A percentile compares a stretch with the other conserved stretches of the same genome.
Conservation (phyloP, 345 rosid genomes). For the Theobroma cacao region DNA sequence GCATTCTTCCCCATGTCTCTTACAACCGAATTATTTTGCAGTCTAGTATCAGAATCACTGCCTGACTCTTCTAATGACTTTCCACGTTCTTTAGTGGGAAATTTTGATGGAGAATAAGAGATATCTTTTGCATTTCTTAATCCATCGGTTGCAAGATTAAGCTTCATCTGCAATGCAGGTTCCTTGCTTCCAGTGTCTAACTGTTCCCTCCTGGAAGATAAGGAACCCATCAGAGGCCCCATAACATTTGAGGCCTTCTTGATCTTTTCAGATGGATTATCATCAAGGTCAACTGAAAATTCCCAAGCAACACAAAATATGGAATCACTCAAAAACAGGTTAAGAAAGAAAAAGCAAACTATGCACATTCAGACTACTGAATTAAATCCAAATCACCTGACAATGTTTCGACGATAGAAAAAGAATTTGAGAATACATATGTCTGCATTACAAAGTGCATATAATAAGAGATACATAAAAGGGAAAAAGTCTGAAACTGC, state of each 20-base stretch:
- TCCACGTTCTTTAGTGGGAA: conserved; percentile 36
- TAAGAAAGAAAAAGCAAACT: conserved; percentile 7
- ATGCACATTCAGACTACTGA: conserved; percentile 10
- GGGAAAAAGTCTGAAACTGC: not conserved
- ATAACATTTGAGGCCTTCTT: conserved; percentile 34
- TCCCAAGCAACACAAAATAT: conserved; percentile 9
- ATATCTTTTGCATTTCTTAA: conserved; percentile 33
- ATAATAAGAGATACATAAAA: conserved; percentile 8
- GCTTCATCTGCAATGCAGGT: conserved; percentile 36
- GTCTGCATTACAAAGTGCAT: conserved; percentile 62
- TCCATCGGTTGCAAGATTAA: conserved; percentile 33
- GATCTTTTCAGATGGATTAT: conserved; percentile 53
- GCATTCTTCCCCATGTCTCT: conserved; percentile 29
- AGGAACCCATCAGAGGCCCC: conserved; percentile 36
- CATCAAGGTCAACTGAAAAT: conserved; percentile 60
- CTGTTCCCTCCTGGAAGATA: conserved; percentile 41
- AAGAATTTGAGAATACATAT: conserved; percentile 84
- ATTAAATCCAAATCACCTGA: conserved; percentile 53
- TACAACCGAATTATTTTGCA: conserved; percentile 17
- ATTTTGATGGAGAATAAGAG: conserved; percentile 34
- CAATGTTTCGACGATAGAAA: conserved; percentile 88
- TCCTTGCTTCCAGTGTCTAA: conserved; percentile 41
- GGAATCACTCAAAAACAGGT: conserved; percentile 1
- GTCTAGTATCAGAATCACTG: conserved; percentile 31
- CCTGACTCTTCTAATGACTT: conserved; percentile 35